Base-by-base conservation (phyloP, 345 rosid species). In the Pugionium dolabratum region DNA sequence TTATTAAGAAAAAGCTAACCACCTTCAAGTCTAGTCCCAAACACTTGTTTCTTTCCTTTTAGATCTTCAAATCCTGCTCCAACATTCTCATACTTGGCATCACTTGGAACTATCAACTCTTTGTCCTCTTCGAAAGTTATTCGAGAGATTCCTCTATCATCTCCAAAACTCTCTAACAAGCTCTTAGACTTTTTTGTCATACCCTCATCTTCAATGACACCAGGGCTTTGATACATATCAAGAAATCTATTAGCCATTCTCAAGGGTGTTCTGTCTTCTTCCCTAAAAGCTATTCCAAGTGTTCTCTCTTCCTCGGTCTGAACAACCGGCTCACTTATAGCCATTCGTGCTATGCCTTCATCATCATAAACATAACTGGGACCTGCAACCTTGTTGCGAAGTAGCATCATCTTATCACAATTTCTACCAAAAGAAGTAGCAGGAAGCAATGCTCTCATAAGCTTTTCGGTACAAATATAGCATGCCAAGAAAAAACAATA, bases 381-480 rank as follows among this genome's bases (percentile, higher is more conserved):
- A 18, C 18, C 18, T 18, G 18, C 71, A 11, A 45, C 68, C 40
- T 63, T 64, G 6, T 62, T 11, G 3, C 5, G 9, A 2, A 34
- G 3, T 60, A 42, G 31, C 27, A 49, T n/a, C 6, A 3, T n/a
- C 51, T 51, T 50, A 6, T 73, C 69, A 53, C 58, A 26, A 33
- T 46, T 64, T 40, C 70, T 59, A 65, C 59, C 40, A 72, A 64
- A 58, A 49, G 74, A 33, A 54, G 79, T 65, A 47, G 56, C 48
- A 6, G 92, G 89, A 52, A 93, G 84, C 67, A 93, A 64, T 64
- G 9, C 85, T 46, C 81, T 83, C 91, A 90, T 82, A n/a, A 93
- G 52, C 78, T 77, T 82, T 66, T 85, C 67, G 33, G 91, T 80
- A 70, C 85, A 88, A 79, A 81, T 84, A 79, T 90, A 81, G 67